Evolutionary conservation across 768 basidiomycete species (phyloP), one percentile per base, ranked within the genome.

Genomic region (Serendipita sp.): DNA sequence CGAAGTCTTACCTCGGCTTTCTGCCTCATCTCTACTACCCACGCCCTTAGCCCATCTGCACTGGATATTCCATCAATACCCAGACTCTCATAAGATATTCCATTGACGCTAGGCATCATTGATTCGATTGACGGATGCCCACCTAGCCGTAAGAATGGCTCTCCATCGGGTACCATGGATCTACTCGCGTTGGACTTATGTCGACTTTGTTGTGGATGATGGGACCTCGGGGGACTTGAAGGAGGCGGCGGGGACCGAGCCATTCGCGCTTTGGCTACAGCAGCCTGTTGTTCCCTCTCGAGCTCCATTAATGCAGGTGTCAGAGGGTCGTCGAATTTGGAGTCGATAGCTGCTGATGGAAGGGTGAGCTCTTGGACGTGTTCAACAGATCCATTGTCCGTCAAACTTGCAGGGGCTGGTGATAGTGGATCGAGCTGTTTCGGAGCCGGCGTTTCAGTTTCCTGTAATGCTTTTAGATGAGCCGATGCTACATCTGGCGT

Each of bases 81-180:
- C 86, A 90, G 52, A 88, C 85, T 18, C 83, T 83, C 47, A 97
- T 23, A 75, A 10, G 83, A 85, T 54, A 81, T 79, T 3, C 77
- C 71, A 67, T 96, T 86, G 44, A 23, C 23, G 23, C 23, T 23
- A 23, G 79, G 75, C 13, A 86, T 78, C 23, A 81, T 82, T 66
- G 85, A 79, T 11, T 93, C 69, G 0, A 90, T 46, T 36, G 65
- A n/a, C 18, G 66, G 65, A 38, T 23, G 23, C 1, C 23, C 23
- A 23, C 60, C 60, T 13, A 63, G 30, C 34, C 52, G 52, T 15
- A 54, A 1, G 16, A 63, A 63, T 36, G 41, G 60, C 13, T 63
- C 60, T 10, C 60, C 60, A 1, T 63, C 60, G 11, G 51, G 64
- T 5, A 51, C n/a, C 47, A 34, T 18, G 1, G 48, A 38, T 15